Evolutionary conservation across 169 alveolate genomes (phyloP).

Genomic region (Plasmodium knowlesi): DNA sequence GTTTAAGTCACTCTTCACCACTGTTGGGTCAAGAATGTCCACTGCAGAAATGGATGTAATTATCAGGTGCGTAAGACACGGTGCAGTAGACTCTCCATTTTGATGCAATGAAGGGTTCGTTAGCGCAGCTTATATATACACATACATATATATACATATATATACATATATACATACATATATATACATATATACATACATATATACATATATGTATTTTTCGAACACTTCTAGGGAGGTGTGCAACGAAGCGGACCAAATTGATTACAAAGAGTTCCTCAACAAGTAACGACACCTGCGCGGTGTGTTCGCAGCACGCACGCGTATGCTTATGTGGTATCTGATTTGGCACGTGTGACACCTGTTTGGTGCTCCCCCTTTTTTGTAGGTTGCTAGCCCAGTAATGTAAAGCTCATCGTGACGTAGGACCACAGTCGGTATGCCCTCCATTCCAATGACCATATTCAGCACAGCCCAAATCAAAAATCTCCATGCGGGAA

Average conservation of each 20-base stretch:
- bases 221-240: slow-evolving; percentile 6
- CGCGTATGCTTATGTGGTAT: not conserved
- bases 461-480: not conserved
- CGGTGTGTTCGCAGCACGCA: not conserved
- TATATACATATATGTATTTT: not conserved
- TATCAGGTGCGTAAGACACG: slow-evolving; percentile 4
- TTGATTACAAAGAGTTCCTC: slow-evolving; percentile 49
- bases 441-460: not conserved
- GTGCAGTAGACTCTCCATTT: not conserved
- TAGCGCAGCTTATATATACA: not conserved
- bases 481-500: not conserved
- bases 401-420: not conserved
- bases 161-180: too few species aligned
- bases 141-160: not conserved
- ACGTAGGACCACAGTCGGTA: not conserved
- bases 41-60: slow-evolving; percentile 41
- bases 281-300: slow-evolving; percentile 14
- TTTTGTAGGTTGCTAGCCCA: slow-evolving; percentile 1
- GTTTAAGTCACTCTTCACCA: slow-evolving; percentile 40
- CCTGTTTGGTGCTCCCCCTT: not conserved
- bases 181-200: not conserved
- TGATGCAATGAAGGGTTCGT: not conserved
- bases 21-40: slow-evolving; percentile 56
- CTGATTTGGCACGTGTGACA: not conserved
- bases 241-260: slow-evolving; percentile 8